Evolutionary conservation across 768 basidiomycete species (phyloP).

Genomic region (Holtermannia corniformis): DNA sequence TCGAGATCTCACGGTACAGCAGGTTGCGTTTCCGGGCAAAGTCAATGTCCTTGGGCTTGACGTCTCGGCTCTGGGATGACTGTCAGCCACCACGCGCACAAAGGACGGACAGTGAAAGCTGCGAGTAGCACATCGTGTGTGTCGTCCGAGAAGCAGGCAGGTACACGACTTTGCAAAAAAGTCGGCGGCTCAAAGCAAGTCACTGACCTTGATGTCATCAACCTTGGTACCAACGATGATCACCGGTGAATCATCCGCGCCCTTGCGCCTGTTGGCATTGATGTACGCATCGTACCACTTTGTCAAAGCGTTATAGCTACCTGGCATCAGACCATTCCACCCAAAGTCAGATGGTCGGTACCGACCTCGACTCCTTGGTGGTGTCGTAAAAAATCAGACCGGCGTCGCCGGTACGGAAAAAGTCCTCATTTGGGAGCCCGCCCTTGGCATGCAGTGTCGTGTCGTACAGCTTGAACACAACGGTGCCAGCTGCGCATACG

Average conservation of each 20-base stretch:
- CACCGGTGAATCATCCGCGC: slow-evolving; percentile 12
- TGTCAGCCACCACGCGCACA: neutral
- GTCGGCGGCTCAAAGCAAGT: too few relatives aligned
- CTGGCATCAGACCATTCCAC: neutral
- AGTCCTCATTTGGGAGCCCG: slow-evolving; percentile 16
- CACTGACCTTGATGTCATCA: slow-evolving; percentile 15
- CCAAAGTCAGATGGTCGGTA: neutral
- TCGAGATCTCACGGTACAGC: slow-evolving; percentile 17
- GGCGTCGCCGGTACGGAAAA: slow-evolving; percentile 17
- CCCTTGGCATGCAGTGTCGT: slow-evolving; percentile 21
- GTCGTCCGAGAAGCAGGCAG: too few relatives aligned
- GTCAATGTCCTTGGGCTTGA: slow-evolving; percentile 18
- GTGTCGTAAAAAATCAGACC: slow-evolving; percentile 16
- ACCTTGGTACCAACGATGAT: slow-evolving; percentile 25
- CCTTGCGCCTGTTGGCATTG: slow-evolving; percentile 16
- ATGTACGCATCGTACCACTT: slow-evolving; percentile 17
- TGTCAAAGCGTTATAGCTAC: slow-evolving; percentile 13
- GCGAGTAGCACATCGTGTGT: too few relatives aligned
- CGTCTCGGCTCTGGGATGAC: slow-evolving; percentile 8
- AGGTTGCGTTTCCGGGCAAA: slow-evolving; percentile 15
- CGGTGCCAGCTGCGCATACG: slow-evolving; percentile 10
- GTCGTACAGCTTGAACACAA: slow-evolving; percentile 15
- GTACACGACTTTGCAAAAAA: too few relatives aligned
- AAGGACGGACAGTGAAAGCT: too few relatives aligned
- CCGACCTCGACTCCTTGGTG: slow-evolving; percentile 15